Percentiles rank a stretch among this genome's conserved stretches.
These are phyloP conservation scores for Botryotinia calthae DNA, from an alignment of 2,329 filamentous ascomycete species.

Conservation along the genomic window DNA sequence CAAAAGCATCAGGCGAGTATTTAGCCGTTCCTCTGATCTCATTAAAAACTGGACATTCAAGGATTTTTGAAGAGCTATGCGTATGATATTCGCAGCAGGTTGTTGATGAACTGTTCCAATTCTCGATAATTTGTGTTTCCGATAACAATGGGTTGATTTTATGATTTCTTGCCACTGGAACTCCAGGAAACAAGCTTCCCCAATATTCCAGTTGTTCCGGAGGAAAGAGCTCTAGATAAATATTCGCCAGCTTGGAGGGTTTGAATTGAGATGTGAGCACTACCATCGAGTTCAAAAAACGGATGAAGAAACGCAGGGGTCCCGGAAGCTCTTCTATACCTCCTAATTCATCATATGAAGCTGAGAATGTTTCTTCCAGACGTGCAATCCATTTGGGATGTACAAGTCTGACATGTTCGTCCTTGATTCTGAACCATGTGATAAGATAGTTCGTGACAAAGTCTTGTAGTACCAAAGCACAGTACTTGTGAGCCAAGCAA, in stretches of 20 bases:
- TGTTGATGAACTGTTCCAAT: background rate
- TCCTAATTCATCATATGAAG: background rate
- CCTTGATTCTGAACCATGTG: background rate
- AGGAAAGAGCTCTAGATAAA: background rate
- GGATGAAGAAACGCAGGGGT: background rate
- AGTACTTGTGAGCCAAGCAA: conserved; percentile 6
- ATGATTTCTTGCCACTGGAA: background rate
- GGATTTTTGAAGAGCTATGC: background rate
- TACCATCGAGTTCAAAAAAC: background rate
- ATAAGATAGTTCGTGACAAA: conserved; percentile 1
- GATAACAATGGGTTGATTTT: background rate
- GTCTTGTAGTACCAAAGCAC: background rate
- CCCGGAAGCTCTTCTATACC: background rate
- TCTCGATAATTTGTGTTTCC: background rate
- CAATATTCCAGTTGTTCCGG: background rate
- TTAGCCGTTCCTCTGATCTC: background rate
- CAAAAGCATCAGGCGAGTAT: conserved; percentile 1
- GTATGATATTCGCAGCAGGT: conserved; percentile 1
- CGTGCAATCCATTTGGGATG: background rate
- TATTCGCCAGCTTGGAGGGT: background rate
- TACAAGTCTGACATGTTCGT: background rate
- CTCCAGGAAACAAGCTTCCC: background rate
- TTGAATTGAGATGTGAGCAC: background rate
- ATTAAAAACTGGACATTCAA: background rate
- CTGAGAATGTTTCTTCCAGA: background rate